Conservation (phyloP, 495 filamentous ascomycete genomes). For the Bryoglossum gracile region DNA sequence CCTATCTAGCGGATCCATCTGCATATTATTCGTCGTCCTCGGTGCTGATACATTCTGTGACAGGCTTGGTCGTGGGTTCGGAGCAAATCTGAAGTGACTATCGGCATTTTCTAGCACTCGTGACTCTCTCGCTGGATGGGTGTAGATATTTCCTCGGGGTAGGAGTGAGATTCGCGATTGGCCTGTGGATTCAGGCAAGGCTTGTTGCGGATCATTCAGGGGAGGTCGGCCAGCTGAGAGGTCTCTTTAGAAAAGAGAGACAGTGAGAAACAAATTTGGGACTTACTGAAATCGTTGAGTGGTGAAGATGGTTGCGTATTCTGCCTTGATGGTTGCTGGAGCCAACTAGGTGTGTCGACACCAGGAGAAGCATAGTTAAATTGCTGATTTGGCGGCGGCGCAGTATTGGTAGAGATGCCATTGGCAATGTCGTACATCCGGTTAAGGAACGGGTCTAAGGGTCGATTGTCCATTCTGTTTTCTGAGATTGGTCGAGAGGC, state of each 20-base stretch:
- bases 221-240: background rate
- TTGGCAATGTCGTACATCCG: too few relatives aligned
- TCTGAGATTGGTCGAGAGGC: too few relatives aligned
- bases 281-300: conserved; percentile 12
- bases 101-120: conserved; percentile 17
- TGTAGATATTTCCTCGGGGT: conserved; percentile 9
- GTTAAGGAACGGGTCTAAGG: too few relatives aligned
- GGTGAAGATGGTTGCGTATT: background rate
- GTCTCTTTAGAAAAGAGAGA: background rate
- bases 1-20: conserved; percentile 5
- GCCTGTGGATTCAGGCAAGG: background rate
- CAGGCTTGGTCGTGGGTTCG: conserved; percentile 9
- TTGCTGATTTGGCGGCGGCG: too few relatives aligned
- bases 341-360: too few relatives aligned
- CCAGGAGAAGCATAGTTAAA: too few relatives aligned
- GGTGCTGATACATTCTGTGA: background rate
- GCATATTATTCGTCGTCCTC: background rate
- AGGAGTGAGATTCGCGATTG: conserved; percentile 15
- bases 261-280: background rate
- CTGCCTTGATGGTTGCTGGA: too few relatives aligned
- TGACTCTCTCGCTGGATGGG: conserved; percentile 9
- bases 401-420: too few relatives aligned
- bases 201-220: background rate
- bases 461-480: too few relatives aligned
- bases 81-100: conserved; percentile 22